Percentiles rank a stretch among this genome's conserved stretches.
These are phyloP conservation scores for Sporothrix protearum DNA, from an alignment of 2,329 filamentous ascomycete species.

Conservation along the genomic window DNA sequence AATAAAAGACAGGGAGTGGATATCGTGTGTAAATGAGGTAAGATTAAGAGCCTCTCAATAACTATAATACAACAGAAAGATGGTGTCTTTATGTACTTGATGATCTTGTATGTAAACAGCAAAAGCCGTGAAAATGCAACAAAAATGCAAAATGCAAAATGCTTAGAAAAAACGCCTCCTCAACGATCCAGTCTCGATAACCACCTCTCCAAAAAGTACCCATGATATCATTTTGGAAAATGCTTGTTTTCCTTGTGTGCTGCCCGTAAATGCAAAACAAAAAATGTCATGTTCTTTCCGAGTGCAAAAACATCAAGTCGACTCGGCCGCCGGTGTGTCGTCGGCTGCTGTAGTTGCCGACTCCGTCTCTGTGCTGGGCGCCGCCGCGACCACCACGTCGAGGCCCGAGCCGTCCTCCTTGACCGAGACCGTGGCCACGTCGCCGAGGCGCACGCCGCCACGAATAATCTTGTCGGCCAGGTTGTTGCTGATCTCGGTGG, in stretches of 20 bases:
- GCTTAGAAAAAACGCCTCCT: neutral
- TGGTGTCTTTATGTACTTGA: neutral
- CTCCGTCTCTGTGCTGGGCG: neutral
- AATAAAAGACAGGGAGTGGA: neutral
- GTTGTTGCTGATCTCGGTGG: slow-evolving; percentile 82
- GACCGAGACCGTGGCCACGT: slow-evolving; percentile 67
- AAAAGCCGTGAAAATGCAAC: neutral
- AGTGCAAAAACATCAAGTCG: neutral
- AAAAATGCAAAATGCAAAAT: neutral
- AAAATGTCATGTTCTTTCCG: neutral
- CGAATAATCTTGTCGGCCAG: slow-evolving; percentile 90
- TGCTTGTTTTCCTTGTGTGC: neutral
- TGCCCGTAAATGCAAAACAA: neutral
- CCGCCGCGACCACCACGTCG: slow-evolving; percentile 46
- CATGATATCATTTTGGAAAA: neutral
- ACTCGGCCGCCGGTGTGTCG: neutral
- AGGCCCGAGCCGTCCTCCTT: slow-evolving; percentile 59
- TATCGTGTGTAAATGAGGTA: neutral
- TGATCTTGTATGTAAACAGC: neutral
- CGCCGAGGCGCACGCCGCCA: slow-evolving; percentile 72
- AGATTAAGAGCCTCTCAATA: neutral
- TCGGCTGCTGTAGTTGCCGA: neutral
- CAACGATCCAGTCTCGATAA: neutral
- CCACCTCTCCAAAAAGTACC: neutral
- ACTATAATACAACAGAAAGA: neutral